Evolutionary conservation across 2,329 filamentous ascomycete genomes (phyloP).

Genomic region (Aspergillus pseudoviridinutans): DNA sequence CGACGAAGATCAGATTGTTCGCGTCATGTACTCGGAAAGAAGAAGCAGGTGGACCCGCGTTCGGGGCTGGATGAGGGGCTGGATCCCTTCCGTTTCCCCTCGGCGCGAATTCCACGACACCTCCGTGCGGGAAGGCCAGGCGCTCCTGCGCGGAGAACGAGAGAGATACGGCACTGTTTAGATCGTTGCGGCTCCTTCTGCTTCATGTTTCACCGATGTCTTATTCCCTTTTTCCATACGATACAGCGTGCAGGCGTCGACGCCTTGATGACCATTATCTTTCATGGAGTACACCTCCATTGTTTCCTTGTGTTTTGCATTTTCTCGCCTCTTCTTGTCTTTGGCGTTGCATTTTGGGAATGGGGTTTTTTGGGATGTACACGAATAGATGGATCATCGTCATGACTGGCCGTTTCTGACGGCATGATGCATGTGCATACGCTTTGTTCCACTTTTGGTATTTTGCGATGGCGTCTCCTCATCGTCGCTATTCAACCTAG

Average conservation of each 20-base stretch:
- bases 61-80: constrained; percentile 63
- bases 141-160: constrained; percentile 25
- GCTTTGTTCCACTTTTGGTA: background rate
- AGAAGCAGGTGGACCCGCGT: constrained; percentile 53
- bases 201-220: background rate
- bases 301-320: constrained; percentile 1
- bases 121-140: constrained; percentile 24
- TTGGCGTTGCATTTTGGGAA: background rate
- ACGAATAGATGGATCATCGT: background rate
- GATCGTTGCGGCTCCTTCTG: constrained; percentile 2
- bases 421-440: background rate
- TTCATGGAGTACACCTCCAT: background rate
- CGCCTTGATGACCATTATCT: background rate
- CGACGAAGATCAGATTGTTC: constrained; percentile 42
- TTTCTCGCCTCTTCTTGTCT: background rate
- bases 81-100: constrained; percentile 53
- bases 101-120: constrained; percentile 18
- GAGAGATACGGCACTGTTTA: constrained; percentile 34
- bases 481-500: background rate
- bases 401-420: background rate
- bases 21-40: constrained; percentile 43
- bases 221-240: background rate
- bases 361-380: background rate
- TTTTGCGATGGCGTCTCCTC: background rate
- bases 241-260: background rate